Conservation (phyloP, 805 yeast species). For the Candida coquimbonensis region DNA sequence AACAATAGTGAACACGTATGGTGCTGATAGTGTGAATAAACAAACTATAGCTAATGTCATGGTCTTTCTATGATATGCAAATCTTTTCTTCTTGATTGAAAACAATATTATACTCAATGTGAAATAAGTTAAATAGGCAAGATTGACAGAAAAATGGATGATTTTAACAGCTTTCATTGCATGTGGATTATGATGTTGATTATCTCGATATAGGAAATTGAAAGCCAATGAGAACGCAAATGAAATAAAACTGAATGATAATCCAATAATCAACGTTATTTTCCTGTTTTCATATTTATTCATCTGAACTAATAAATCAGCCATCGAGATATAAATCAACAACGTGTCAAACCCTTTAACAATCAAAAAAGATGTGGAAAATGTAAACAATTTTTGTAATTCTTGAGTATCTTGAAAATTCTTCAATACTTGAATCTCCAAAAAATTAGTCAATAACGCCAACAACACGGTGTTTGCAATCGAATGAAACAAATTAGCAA, state of each 20-base stretch:
- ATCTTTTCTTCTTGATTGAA: constrained; percentile 30
- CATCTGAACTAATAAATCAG: constrained; percentile 41
- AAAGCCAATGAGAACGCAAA: constrained; percentile 20
- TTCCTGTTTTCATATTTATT: constrained; percentile 26
- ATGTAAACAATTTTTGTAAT: constrained; percentile 33
- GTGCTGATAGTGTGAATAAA: constrained; percentile 31
- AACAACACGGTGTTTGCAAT: constrained; percentile 47
- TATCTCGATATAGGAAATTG: constrained; percentile 9
- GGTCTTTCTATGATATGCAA: constrained; percentile 39
- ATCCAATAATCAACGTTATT: constrained; percentile 27
- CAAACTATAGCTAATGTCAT: constrained; percentile 43
- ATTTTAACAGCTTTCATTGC: constrained; percentile 17
- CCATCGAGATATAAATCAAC: constrained; percentile 47
- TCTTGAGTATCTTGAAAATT: constrained; percentile 48
- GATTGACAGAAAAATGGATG: constrained; percentile 25
- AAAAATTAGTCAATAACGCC: constrained; percentile 35
- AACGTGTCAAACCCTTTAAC: constrained; percentile 35
- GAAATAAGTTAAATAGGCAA: constrained; percentile 25
- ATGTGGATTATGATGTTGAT: not conserved
- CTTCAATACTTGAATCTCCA: constrained; percentile 41
- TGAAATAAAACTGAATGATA: constrained; percentile 24
- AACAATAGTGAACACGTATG: constrained; percentile 30
- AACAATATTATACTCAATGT: constrained; percentile 31
- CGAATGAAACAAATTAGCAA: constrained; percentile 54
- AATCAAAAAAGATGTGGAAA: constrained; percentile 30